Evolutionary conservation across 2,329 filamentous ascomycete genomes (phyloP).

Genomic region (Nothopassalora personata): DNA sequence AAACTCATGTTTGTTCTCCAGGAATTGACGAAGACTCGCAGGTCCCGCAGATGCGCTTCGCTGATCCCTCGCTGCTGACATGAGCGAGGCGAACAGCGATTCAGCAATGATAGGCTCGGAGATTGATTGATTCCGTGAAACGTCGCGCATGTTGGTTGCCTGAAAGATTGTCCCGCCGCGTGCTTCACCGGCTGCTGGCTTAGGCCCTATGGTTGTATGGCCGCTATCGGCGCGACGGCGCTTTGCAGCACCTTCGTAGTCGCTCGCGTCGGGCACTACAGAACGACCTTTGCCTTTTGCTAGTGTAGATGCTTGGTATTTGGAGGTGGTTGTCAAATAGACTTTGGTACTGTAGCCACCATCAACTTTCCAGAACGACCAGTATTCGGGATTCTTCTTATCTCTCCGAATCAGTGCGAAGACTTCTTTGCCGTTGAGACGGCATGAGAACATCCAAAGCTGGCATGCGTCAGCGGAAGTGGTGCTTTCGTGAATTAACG

Average conservation of each 20-base stretch:
- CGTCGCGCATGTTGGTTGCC: neutral
- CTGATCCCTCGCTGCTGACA: neutral
- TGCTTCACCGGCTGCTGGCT: neutral
- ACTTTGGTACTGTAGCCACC: conserved; percentile 5
- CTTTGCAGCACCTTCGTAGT: neutral
- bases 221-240: neutral
- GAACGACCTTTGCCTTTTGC: neutral
- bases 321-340: neutral
- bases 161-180: too few relatives aligned
- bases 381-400: neutral
- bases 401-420: conserved; percentile 3
- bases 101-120: neutral
- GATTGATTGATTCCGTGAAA: neutral
- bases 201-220: neutral
- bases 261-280: neutral
- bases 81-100: neutral
- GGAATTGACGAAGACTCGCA: neutral
- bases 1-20: neutral
- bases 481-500: neutral
- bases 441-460: conserved; percentile 6
- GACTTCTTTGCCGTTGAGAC: neutral
- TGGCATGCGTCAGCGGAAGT: neutral
- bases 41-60: neutral
- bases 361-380: conserved; percentile 7
- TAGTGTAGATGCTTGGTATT: neutral